Evolutionary conservation across 2,329 filamentous ascomycete genomes (phyloP), one percentile per base, ranked within the genome.

Genomic region (Exophiala oligosperma): DNA sequence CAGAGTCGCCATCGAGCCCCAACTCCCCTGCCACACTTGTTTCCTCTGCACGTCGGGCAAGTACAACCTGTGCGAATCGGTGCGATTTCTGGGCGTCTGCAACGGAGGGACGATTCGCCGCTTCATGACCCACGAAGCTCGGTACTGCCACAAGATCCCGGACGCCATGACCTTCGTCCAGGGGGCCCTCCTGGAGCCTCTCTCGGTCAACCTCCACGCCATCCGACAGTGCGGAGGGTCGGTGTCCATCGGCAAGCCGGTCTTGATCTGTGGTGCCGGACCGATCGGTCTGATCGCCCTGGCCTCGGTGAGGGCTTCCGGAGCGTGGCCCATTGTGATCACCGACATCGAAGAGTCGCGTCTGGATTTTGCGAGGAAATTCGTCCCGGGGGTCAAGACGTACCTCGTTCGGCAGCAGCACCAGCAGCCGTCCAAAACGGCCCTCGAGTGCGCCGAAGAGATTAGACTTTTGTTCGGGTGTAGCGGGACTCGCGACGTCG

Each of bases 171-270:
- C 76, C 8, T 87, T 79, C 66, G 76, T 78, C 12, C 80, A 87
- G 65, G 85, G 81, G 5, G 84, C 86, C 11, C 78, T 89, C 1
- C 79, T 89, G 21, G 85, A 88, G 63, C 86, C 86, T 1, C 75
- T 88, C 5, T 83, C 81, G 17, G 85, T 88, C 5, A 83, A 84
- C 2, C 76, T 88, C 64, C 81, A 85, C 58, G 86, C 80, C n/a
- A 78, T 88, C 57, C 74, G 78, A 29, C 76, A 76, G 0, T 80
- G 80, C 1, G 47, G 43, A 14, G 28, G 28, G 8, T 29, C 28
- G 8, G 71, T 88, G 14, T 74, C 74, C 1, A 75, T 87, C 4
- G 85, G 85, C 21, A 77, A 77, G 1, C 79, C 79, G 4, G 78
- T 78, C 1, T 73, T 86, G 0, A 74, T 88, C 46, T 87, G 82